phyloP scores from a whole-genome alignment of 139 green algal genomes.

The Pleodorina starrii region DNA sequence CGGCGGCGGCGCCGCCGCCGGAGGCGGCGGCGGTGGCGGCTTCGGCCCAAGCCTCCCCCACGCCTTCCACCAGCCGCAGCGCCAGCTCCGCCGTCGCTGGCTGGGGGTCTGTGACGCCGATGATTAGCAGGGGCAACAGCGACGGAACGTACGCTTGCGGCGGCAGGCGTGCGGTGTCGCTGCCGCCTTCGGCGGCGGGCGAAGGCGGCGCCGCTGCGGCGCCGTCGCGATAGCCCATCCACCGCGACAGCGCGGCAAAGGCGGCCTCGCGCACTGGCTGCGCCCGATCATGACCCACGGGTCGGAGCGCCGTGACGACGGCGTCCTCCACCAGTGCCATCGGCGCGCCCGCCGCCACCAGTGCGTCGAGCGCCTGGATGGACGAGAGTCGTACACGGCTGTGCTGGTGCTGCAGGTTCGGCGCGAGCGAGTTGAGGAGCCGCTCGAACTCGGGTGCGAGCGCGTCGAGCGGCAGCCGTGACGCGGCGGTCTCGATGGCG shows the following conservation, averaged over 20 bases:
- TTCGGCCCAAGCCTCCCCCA: constrained; percentile 51
- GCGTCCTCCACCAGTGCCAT: constrained; percentile 38
- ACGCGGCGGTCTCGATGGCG: constrained; percentile 48
- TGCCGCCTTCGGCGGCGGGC: not conserved
- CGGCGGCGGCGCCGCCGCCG: not conserved
- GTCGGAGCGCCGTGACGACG: constrained; percentile 61
- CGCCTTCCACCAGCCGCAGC: constrained; percentile 55
- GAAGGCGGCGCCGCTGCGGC: not conserved
- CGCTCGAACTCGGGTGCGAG: constrained; percentile 60
- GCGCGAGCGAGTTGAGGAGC: constrained; percentile 42
- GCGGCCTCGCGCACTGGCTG: constrained; percentile 65
- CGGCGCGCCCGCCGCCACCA: constrained; percentile 62
- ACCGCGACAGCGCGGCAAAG: constrained; percentile 68
- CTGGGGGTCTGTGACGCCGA: constrained; percentile 76
- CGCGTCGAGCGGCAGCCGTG: not conserved
- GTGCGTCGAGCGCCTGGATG: constrained; percentile 64
- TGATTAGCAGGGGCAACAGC: constrained; percentile 78
- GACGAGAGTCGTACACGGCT: constrained; percentile 69
- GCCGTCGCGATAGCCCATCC: constrained; percentile 62
- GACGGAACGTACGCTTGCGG: constrained; percentile 36
- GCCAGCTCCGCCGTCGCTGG: constrained; percentile 24
- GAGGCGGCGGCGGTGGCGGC: not conserved
- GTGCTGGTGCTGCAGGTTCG: constrained; percentile 77
- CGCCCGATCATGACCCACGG: constrained; percentile 69
- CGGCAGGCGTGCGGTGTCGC: not conserved